Evolutionary conservation across 805 yeast species (phyloP), one percentile per base, ranked within the genome.

Genomic region (Suhomyces kilbournensis): DNA sequence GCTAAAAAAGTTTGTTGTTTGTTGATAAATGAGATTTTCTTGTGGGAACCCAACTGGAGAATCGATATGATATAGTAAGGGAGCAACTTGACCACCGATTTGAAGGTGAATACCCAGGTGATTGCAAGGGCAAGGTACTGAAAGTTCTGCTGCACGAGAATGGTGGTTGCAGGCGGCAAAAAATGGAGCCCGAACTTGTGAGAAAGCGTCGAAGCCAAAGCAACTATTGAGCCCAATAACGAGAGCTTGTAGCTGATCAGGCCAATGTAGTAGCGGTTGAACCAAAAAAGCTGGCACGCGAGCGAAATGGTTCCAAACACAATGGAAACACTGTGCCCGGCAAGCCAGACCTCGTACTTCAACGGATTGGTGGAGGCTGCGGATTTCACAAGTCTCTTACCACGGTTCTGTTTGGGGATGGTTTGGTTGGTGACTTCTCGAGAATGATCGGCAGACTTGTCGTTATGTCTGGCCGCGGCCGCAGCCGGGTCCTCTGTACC

Each of bases 101-200:
- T 76, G 69, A 88, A 82, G 39, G 86, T 81, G 51, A 85, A 66
- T 46, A 82, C 62, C 93, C 93, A 88, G 17, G 82, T 69, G 3
- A 65, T 25, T 0, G 84, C 80, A 51, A 87, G 67, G 3, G 80
- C 55, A 50, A 84, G 70, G 62, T 80, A 82, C 68, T 90, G 97
- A 74, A 87, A 87, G 65, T 88, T 88, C 58, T 83, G 90, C 22
- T 90, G 81, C 8, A 91, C 84, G 50, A 89, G 63, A 64, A 91
- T 71, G 4, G 84, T 81, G 51, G 79, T 78, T 63, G 83, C 77
- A 4, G 84, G 76, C 6, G 96, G 96, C 55, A 71, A 64, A 49
- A 78, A 74, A 26, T 75, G 71, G 17, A 82, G 72, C 22, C 84
- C 84, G 70, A 84, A 85, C 57, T 82, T 82, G 46, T 85, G 85